A percentile compares a stretch with the other conserved stretches of the same genome.
These are phyloP conservation scores for Phytophthora cryptogea DNA, from an alignment of 352 stramenopile genomes.

Conservation along the genomic window DNA sequence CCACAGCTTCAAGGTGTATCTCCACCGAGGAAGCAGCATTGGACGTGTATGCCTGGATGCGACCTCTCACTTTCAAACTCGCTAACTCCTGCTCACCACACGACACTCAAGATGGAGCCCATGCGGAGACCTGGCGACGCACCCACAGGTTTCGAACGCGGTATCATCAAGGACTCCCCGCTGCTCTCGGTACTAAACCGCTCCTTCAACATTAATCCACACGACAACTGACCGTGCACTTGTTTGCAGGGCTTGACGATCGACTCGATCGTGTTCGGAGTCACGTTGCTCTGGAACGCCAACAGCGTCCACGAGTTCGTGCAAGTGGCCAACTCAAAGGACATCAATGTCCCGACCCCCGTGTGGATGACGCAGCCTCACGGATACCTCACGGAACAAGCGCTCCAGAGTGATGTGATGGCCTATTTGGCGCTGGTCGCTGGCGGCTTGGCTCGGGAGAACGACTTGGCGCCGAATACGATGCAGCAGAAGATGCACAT, in stretches of 20 bases:
- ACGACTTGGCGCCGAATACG: constrained; percentile 35
- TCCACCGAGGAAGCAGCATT: not conserved
- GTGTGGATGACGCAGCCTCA: constrained; percentile 28
- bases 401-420: constrained; percentile 32
- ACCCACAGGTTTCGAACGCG: constrained; percentile 18
- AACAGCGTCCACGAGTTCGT: constrained; percentile 28
- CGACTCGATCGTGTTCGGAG: constrained; percentile 22
- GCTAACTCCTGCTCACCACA: not conserved
- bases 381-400: constrained; percentile 26
- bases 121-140: constrained; percentile 24
- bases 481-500: constrained; percentile 29
- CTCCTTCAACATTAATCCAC: not conserved
- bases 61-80: constrained; percentile 20
- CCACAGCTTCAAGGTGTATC: constrained; percentile 12
- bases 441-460: constrained; percentile 24
- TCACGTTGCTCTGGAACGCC: constrained; percentile 25
- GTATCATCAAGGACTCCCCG: constrained; percentile 10
- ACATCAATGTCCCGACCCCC: not conserved
- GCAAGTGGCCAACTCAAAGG: constrained; percentile 18
- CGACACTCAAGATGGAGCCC: constrained; percentile 12
- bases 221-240: constrained; percentile 7
- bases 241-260: constrained; percentile 11
- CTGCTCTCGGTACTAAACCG: constrained; percentile 17
- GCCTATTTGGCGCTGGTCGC: constrained; percentile 21
- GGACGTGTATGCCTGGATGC: not conserved